Evolutionary conservation across 225 moss, liverwort and hornwort species (phyloP).

Genomic region (Antitrichia curtipendula): DNA sequence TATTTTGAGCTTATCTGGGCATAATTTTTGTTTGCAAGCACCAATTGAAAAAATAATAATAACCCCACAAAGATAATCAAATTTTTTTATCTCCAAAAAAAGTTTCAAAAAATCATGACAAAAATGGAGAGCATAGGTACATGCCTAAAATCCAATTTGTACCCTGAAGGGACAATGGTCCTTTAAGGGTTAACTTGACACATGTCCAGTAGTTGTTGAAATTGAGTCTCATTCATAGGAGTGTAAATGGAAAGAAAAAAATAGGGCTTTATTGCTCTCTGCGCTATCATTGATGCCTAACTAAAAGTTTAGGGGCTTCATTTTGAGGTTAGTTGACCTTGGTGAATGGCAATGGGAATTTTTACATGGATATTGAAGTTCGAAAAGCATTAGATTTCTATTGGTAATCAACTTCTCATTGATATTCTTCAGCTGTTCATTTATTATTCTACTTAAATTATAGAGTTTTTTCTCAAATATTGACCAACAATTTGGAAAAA

Average conservation of each 20-base stretch:
- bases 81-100: no score
- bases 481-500: not conserved
- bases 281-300: rapidly evolving
- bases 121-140: no score
- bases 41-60: no score
- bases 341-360: not conserved
- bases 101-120: no score
- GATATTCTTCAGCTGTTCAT: not conserved
- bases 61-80: no score
- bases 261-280: no score
- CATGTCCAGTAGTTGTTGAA: not conserved
- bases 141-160: no score
- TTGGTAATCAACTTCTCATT: not conserved
- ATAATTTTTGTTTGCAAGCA: no score
- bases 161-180: no score
- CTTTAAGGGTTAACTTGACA: not conserved
- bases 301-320: not conserved
- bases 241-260: not conserved
- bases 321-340: rapidly evolving
- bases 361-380: not conserved
- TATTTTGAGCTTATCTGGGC: no score
- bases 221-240: not conserved
- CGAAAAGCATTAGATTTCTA: not conserved
- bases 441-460: not conserved
- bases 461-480: not conserved